These are phyloP conservation scores for Xylariaceae sp. DNA, from an alignment of 2,329 filamentous ascomycete species.

Conservation along the genomic window DNA sequence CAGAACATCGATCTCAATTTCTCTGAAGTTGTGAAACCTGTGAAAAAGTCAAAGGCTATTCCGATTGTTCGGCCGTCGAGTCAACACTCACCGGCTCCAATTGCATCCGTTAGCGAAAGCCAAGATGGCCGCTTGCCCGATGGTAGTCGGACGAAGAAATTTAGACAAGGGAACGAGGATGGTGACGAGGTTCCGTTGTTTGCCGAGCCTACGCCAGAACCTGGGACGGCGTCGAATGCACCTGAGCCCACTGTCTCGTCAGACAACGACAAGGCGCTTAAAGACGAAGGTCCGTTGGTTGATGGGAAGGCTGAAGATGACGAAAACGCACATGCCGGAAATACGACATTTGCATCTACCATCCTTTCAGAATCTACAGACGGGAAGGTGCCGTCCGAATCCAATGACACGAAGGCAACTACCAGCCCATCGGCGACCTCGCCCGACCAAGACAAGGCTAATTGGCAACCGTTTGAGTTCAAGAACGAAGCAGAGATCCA, in stretches of 20 bases:
- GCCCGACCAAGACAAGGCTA: slow-evolving; percentile 51
- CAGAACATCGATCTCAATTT: slow-evolving; percentile 66
- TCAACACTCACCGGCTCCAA: slow-evolving; percentile 38
- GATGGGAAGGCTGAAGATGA: slow-evolving; percentile 42
- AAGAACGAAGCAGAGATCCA: slow-evolving; percentile 51
- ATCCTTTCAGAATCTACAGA: slow-evolving; percentile 57
- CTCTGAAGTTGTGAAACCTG: slow-evolving; percentile 64
- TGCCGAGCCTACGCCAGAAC: slow-evolving; percentile 55
- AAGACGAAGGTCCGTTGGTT: slow-evolving; percentile 39
- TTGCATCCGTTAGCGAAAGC: slow-evolving; percentile 47
- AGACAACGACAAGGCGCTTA: slow-evolving; percentile 15
- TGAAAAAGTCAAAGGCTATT: slow-evolving; percentile 79
- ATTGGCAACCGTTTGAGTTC: slow-evolving; percentile 65
- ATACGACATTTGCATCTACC: slow-evolving; percentile 59
- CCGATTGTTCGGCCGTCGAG: slow-evolving; percentile 74
- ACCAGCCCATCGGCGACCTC: slow-evolving; percentile 58
- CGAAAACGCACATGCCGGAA: slow-evolving; percentile 46
- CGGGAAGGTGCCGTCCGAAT: slow-evolving; percentile 42
- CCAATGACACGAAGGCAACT: slow-evolving; percentile 47
- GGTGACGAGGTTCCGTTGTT: slow-evolving; percentile 77
- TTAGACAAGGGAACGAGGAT: slow-evolving; percentile 64
- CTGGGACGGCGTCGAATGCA: slow-evolving; percentile 39
- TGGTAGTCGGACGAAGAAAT: slow-evolving; percentile 67
- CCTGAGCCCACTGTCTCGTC: slow-evolving; percentile 19
- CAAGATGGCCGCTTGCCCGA: slow-evolving; percentile 65